Evolutionary conservation across 768 basidiomycete genomes (phyloP), one percentile per base, ranked within the genome.

Genomic region (Clathrus columnatus): DNA sequence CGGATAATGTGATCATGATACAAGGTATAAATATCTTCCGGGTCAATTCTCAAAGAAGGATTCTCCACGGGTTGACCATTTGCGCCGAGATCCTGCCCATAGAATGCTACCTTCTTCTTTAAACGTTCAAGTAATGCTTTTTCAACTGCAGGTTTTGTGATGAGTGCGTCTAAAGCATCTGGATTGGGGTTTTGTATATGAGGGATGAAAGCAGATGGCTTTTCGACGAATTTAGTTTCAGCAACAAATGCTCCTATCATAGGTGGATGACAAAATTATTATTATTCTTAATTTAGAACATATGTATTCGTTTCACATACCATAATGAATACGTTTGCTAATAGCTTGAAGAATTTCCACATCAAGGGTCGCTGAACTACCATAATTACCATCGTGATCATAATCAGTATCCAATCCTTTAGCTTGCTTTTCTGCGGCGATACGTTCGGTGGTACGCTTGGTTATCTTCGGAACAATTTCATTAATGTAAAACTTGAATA

Each of bases 81-180:
- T 0, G 79, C 73, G 10, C 80, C 82, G 61, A 97, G 79, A 58
- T 95, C 92, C 60, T 90, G 85, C 0, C 93, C 94, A 63, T 82
- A 84, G 28, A 81, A 68, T 5, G 72, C 73, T 1, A 85, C 83
- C 68, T 99, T 99, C 72, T 90, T 94, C 51, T 80, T 81, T 24
- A 99, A 71, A 18, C 96, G 80, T 47, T 79, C 71, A 27, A 99
- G 80, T 2, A 99, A 76, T 54, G 83, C 85, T 17, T 77, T 79
- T 66, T 99, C 96, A 26, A 99, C 93, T 54, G 88, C 95, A 0
- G 96, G 93, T 68, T 98, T 98, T n/a, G 93, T 94, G 66, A 99
- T 97, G 45, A 99, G 73, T 0, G 71, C 83, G 7, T 87, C 91
- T 20, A 99, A 78, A 7, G 83, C 87, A 41, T 79, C 70, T 17